phyloP scores from a whole-genome alignment of 805 yeast genomes.

The Pichia ethanolica region DNA sequence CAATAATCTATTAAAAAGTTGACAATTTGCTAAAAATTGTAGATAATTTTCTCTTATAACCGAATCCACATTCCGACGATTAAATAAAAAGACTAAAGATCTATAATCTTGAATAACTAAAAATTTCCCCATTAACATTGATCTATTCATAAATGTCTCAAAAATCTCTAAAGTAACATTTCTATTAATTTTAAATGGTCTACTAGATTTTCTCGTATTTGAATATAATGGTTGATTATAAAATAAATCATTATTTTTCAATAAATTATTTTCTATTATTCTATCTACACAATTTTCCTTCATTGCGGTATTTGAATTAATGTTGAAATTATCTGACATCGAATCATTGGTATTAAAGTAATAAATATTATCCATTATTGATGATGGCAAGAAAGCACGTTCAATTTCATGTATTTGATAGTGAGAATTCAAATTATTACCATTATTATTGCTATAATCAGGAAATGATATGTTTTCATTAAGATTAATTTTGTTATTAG shows the following conservation, averaged over 20 bases:
- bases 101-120: neutral
- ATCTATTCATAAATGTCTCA: neutral
- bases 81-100: neutral
- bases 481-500: no score
- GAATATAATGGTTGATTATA: neutral
- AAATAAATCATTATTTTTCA: no score
- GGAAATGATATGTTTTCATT: no score
- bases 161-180: neutral
- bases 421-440: no score
- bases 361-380: neutral
- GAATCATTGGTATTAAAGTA: no score
- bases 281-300: no score
- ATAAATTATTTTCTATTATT: no score
- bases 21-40: neutral
- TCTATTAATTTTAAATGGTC: neutral
- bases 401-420: constrained; percentile 9
- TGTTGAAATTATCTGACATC: no score
- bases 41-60: neutral
- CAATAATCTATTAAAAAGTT: constrained; percentile 8
- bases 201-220: neutral
- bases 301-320: no score
- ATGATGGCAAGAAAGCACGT: constrained; percentile 1
- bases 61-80: no score
- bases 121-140: neutral
- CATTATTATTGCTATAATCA: no score